Evolutionary conservation across 1,139 yeast genomes (phyloP), one percentile per base, ranked within the genome.

Genomic region (Candida freyschussii): DNA sequence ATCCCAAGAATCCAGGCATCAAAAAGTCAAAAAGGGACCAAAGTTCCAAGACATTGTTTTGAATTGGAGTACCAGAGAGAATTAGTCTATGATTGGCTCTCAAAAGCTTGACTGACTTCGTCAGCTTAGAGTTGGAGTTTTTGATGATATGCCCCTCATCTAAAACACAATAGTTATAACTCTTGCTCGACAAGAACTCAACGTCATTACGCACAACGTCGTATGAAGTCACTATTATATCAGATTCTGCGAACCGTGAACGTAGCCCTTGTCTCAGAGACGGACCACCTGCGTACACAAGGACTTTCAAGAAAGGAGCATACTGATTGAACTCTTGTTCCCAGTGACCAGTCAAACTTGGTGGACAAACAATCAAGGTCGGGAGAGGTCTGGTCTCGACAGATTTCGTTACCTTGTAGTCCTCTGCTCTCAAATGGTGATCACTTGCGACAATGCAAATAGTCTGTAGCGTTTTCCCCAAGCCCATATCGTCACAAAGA

Each of bases 101-200:
- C 18, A 91, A 65, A 41, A 70, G 65, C 55, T 91, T 93, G 10
- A 91, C 96, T 2, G 96, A 79, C 50, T 82, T 83, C 1, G 97
- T 81, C 36, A 93, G 67, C 56, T 89, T 91, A 1, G 97, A 85
- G 32, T 77, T 70, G 0, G 97, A 78, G 56, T 91, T 93, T 62
- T 91, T 91, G 53, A 93, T 91, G 33, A 91, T 87, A 59, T 93
- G 99, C 24, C 99, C 99, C 63, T 93, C 99, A 61, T 93, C 99
- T 44, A 93, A 63, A 7, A 91, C 95, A 64, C 97, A 91, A 54
- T 93, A 93, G 57, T 93, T 91, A 66, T 82, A 93, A 52, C 80
- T 84, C 44, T 69, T 72, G 3, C 62, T 58, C 2, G 75, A 57
- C 22, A 93, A 56, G 45, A 69, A 65, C 9, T 77, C 82, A 26